These are phyloP conservation scores for Davidsoniella virescens DNA, from an alignment of 2,329 filamentous ascomycete species.

Conservation along the genomic window DNA sequence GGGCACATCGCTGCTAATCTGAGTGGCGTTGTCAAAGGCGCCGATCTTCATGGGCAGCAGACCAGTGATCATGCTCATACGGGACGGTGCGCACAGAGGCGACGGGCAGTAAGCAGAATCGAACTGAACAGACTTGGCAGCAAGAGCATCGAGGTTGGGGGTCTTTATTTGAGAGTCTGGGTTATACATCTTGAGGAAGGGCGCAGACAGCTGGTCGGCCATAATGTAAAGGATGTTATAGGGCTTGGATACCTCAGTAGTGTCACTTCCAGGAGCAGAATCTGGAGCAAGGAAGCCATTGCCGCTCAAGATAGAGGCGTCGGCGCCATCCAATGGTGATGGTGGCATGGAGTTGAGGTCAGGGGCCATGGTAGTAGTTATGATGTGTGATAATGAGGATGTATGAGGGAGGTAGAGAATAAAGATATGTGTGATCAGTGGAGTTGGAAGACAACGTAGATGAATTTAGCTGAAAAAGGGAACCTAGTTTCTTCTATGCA, in stretches of 20 bases:
- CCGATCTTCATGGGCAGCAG: slow-evolving; percentile 83
- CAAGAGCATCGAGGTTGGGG: slow-evolving; percentile 72
- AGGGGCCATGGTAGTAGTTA: slow-evolving; percentile 39
- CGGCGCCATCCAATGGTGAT: slow-evolving; percentile 25
- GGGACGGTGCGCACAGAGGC: slow-evolving; percentile 78
- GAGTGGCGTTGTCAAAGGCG: slow-evolving; percentile 79
- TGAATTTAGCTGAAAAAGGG: not conserved
- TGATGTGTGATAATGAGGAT: slow-evolving; percentile 7
- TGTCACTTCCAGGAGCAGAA: slow-evolving; percentile 13
- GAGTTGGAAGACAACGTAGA: not conserved
- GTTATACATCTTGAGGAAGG: slow-evolving; percentile 84
- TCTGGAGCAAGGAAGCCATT: not conserved
- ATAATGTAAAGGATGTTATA: slow-evolving; percentile 60
- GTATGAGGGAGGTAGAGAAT: not conserved
- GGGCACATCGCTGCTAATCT: slow-evolving; percentile 67
- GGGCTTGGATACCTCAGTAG: slow-evolving; percentile 15
- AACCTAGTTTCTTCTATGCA: not conserved
- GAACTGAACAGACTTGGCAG: slow-evolving; percentile 71
- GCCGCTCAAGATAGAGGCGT: slow-evolving; percentile 13
- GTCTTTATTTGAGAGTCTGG: slow-evolving; percentile 78
- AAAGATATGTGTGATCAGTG: not conserved
- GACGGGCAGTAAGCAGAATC: slow-evolving; percentile 91
- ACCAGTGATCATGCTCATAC: slow-evolving; percentile 88
- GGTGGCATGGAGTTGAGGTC: slow-evolving; percentile 57
- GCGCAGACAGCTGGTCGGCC: slow-evolving; percentile 88